phyloP scores from a whole-genome alignment of 2,329 filamentous ascomycete genomes.

The Xylaria sp. region DNA sequence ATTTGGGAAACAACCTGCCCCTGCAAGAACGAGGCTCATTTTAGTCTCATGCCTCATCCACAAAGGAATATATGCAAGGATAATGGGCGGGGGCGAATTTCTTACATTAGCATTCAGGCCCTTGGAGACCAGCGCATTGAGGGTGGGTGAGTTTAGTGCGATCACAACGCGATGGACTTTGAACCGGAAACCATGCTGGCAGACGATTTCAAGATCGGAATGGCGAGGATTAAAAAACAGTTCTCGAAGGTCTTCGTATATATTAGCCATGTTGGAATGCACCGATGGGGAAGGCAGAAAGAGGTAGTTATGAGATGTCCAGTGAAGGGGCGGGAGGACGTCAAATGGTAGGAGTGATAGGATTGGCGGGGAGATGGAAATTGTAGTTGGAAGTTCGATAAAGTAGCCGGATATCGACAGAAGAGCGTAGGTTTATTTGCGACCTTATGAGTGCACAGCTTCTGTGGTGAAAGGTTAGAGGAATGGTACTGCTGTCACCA shows the following conservation, averaged over 20 bases:
- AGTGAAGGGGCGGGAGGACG: neutral
- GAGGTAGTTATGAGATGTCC: neutral
- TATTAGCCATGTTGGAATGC: neutral
- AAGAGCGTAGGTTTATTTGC: neutral
- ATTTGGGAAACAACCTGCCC: slow-evolving; percentile 16
- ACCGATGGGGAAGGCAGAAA: neutral
- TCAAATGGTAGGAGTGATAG: neutral
- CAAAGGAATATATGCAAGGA: neutral
- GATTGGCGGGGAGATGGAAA: neutral
- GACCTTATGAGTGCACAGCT: neutral
- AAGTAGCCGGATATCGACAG: neutral
- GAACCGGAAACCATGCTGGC: slow-evolving; percentile 3
- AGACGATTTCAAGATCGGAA: slow-evolving; percentile 20
- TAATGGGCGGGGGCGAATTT: too few relatives aligned
- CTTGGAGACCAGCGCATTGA: slow-evolving; percentile 13
- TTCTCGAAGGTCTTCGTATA: slow-evolving; percentile 22
- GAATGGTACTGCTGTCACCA: neutral
- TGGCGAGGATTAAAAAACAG: slow-evolving; percentile 5
- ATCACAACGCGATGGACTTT: slow-evolving; percentile 22
- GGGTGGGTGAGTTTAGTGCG: slow-evolving; percentile 5
- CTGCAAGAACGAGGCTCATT: slow-evolving; percentile 6
- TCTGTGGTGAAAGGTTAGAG: neutral
- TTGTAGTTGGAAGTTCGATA: neutral
- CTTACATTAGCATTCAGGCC: slow-evolving; percentile 7
- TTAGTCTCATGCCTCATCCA: neutral